Evolutionary conservation across 371 early-diverging fungal species (phyloP).

Genomic region (Mucor ambiguus): DNA sequence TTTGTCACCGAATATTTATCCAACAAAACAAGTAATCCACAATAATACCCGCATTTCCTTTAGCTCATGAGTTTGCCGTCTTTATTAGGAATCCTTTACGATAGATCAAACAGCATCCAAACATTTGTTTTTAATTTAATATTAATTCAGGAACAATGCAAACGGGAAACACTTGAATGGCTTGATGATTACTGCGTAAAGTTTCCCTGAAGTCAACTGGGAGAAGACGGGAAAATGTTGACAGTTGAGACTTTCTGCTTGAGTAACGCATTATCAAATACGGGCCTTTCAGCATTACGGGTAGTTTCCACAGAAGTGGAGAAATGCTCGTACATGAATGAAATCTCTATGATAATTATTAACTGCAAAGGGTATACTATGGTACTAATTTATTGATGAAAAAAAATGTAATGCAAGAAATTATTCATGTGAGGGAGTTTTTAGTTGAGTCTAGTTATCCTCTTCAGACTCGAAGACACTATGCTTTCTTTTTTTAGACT

Average conservation of each 20-base stretch:
- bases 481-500: constrained; percentile 1
- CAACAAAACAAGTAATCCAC: not conserved
- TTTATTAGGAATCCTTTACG: not conserved
- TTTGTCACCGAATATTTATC: not conserved
- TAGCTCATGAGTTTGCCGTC: not conserved
- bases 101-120: not conserved
- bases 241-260: not conserved
- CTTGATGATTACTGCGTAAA: not conserved
- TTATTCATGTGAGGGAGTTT: too few species aligned
- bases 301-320: too few species aligned
- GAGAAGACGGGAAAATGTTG: not conserved
- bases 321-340: too few species aligned
- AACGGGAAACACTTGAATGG: constrained; percentile 1
- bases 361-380: too few species aligned
- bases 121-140: not conserved
- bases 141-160: not conserved
- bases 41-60: not conserved
- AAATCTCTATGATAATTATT: too few species aligned
- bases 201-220: not conserved
- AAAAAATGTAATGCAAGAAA: too few species aligned
- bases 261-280: not conserved
- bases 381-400: too few species aligned
- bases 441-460: too few species aligned
- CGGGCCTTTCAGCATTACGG: too few species aligned
- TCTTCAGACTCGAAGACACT: not conserved